Evolutionary conservation across 768 basidiomycete genomes (phyloP), one percentile per base, ranked within the genome.

Genomic region (Hydnomerulius pinastri): DNA sequence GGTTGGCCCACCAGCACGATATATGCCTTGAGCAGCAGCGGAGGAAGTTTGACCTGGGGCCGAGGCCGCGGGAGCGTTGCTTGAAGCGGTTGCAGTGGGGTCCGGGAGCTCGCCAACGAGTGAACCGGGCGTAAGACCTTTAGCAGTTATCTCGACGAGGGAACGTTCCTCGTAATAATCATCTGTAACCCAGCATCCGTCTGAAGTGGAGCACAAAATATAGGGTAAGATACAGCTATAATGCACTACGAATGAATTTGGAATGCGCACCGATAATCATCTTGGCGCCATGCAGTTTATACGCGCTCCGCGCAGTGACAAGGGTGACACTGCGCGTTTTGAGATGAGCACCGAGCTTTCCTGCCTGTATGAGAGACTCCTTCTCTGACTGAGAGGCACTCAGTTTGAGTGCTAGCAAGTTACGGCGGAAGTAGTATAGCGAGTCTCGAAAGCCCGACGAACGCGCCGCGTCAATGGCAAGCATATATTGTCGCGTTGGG

Each of bases 391-490:
- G 88, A 0, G 87, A 90, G 27, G 92, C 92, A 55, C 87, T 87
- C 52, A 97, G 79, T 69, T 98, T 98, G 75, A 94, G 77, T 13
- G 96, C 88, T 24, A 92, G 83, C 0, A 84, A 83, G 56, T 96
- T 97, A 6, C 93, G 82, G 3, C 97, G 87, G 71, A 98, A 95
- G 70, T 98, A 98, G 70, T 98, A 97, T n/a, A 98, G 74, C 8
- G 97, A 98, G 68, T 98, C 97, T 41, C 93, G 83, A 71, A 93
- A 98, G 4, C 97, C 97, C 17, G 92, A 95, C 8, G 92, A 91
- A 23, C 96, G 85, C 1, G 97, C 97, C 3, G 94, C 96, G 63
- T 99, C 97, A 51, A 99, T 98, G 18, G 96, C 94, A 35, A 98
- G 88, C 82, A 97, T 90, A 72, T 97, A 99, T 53, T 83, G 77